These are phyloP conservation scores for Starmerella cellae DNA, from an alignment of 805 yeast genomes.

Conservation along the genomic window DNA sequence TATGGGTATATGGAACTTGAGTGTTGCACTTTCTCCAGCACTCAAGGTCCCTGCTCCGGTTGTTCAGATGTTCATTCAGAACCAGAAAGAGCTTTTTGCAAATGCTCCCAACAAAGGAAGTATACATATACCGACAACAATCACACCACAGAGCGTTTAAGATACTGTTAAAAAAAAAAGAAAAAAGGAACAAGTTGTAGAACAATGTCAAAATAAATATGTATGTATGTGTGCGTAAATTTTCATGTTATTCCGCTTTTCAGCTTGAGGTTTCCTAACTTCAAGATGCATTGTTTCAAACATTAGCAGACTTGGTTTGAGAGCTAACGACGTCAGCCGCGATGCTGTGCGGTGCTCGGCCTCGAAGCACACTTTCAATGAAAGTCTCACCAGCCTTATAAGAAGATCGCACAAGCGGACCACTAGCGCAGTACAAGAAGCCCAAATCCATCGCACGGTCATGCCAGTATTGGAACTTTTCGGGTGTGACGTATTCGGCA, in stretches of 20 bases:
- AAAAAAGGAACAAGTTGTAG: not conserved
- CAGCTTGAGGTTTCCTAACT: too few species aligned
- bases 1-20: slow-evolving; percentile 68
- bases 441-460: slow-evolving; percentile 75
- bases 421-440: slow-evolving; percentile 90
- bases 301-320: too few species aligned
- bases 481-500: slow-evolving; percentile 87
- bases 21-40: slow-evolving; percentile 28
- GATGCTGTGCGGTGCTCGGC: slow-evolving; percentile 17
- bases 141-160: too few species aligned
- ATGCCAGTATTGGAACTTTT: slow-evolving; percentile 88
- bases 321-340: not conserved
- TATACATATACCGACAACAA: too few species aligned
- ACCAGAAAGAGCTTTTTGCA: slow-evolving; percentile 1
- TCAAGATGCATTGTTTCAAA: too few species aligned
- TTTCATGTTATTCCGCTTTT: not conserved
- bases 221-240: too few species aligned
- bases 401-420: slow-evolving; percentile 90
- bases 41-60: slow-evolving; percentile 6
- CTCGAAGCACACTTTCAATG: slow-evolving; percentile 69
- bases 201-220: not conserved
- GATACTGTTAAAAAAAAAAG: not conserved
- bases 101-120: too few species aligned
- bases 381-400: slow-evolving; percentile 98
- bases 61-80: slow-evolving; percentile 3